Evolutionary conservation across 495 filamentous ascomycete genomes (phyloP), one percentile per base, ranked within the genome.

Genomic region (Talaromyces borbonicus): DNA sequence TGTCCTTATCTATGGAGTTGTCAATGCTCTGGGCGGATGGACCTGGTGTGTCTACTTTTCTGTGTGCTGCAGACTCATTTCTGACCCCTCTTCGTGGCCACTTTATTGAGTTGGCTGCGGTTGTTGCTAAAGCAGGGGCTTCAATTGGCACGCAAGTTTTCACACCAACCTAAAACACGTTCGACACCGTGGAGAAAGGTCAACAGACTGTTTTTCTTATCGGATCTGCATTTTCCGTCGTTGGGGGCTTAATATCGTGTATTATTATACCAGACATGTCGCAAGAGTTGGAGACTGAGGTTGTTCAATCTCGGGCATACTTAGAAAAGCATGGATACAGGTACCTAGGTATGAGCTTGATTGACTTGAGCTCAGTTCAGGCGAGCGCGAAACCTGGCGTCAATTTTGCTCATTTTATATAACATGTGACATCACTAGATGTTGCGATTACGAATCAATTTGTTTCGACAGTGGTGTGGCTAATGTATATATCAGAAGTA

Each of bases 1-100:
- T 39, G 56, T 78, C 0, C 61, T 75, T 6, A 59, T 76, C 38
- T 76, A 75, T 48, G 71, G 70, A 5, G 63, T 75, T 32, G 74
- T 75, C 52, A 57, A 67, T 24, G 57, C 63, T 0, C 56, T 72
- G 1, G 65, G 68, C 2, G 67, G 71, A 41, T 67, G 71, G 72
- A 0, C 72, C 72, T 2, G 72, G 69, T 0, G 69, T 67, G 11
- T 57, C 65, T 2, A 71, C 60, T 14, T 70, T 73, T 45, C 57
- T 71, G 19, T 67, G 59, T 27, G 60, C 60, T 4, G 59, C 65
- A 0, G 71, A 77, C 35, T 71, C 64, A 0, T 75, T 77, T 47
- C 70, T 71, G 1, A 77, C 71, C 0, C 65, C 71, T 1, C 50
- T 75, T 0, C 66, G 73, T 8, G 72, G 73, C 3, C 68, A 74